phyloP scores from a whole-genome alignment of 75 land plant species.

The Cryptomeria japonica region DNA sequence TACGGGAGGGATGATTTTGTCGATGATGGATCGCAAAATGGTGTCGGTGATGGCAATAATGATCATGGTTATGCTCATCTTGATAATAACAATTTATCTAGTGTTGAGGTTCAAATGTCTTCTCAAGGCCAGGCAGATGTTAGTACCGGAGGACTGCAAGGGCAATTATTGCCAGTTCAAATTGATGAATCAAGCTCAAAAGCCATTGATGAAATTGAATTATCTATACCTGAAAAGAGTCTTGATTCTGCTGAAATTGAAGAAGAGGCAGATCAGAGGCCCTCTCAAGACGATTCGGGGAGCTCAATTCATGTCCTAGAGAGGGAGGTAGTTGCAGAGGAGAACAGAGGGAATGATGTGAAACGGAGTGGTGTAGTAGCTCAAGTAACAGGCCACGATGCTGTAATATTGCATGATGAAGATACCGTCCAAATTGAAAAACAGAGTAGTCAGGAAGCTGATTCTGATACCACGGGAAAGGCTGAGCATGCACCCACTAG shows the following conservation, averaged over 20 bases:
- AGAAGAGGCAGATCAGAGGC: not conserved
- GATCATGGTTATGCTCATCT: not conserved
- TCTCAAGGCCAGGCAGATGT: not conserved
- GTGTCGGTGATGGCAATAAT: slow-evolving; percentile 8
- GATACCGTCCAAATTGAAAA: slow-evolving; percentile 4
- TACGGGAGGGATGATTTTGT: slow-evolving; percentile 31
- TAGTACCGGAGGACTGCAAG: not conserved
- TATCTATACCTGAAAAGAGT: not conserved
- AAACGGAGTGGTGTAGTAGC: not conserved
- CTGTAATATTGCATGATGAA: not conserved
- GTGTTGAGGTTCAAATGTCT: not conserved
- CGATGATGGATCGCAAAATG: slow-evolving; percentile 9
- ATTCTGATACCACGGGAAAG: not conserved
- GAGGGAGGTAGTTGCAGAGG: not conserved
- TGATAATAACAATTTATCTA: not conserved
- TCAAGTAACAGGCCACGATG: slow-evolving; percentile 5
- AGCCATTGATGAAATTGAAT: not conserved
- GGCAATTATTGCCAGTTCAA: not conserved
- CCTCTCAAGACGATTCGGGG: not conserved
- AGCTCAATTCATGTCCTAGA: not conserved
- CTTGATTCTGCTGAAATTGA: not conserved
- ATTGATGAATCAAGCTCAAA: not conserved
- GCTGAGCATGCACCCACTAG: not conserved
- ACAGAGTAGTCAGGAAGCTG: slow-evolving; percentile 1
- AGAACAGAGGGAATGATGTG: not conserved